These are phyloP conservation scores for Gnaphalium uliginosum DNA, from an alignment of 129 eudicot genomes.

Conservation along the genomic window DNA sequence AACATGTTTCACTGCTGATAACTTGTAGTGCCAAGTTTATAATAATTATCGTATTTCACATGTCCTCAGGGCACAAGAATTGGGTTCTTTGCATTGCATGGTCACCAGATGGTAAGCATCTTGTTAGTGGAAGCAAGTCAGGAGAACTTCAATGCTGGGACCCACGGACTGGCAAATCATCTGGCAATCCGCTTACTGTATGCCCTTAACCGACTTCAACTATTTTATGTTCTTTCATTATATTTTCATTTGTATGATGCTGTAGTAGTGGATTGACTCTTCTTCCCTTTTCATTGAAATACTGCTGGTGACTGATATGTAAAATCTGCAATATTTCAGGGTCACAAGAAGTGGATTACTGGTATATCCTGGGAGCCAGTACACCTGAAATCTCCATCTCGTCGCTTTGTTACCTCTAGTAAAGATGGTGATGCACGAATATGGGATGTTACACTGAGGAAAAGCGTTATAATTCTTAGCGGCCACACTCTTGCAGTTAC, in stretches of 20 bases:
- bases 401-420: conserved; percentile 94
- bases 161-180: conserved; percentile 72
- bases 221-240: background rate
- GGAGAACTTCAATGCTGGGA: conserved; percentile 96
- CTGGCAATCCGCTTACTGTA: conserved; percentile 73
- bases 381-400: conserved; percentile 78
- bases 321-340: conserved; percentile 47
- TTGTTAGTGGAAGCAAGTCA: conserved; percentile 95
- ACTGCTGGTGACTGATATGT: conserved; percentile 12
- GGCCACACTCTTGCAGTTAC: conserved; percentile 98
- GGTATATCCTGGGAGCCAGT: conserved; percentile 97
- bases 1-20: too few relatives aligned
- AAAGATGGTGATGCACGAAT: conserved; percentile 99
- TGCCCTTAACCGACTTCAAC: conserved; percentile 22
- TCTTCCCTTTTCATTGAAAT: background rate
- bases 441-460: conserved; percentile 75
- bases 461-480: conserved; percentile 72
- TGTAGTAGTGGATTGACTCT: background rate
- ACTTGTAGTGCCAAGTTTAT: background rate
- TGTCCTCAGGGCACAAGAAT: conserved; percentile 78
- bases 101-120: conserved; percentile 94
- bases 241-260: background rate
- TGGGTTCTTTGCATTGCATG: conserved; percentile 98
- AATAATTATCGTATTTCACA: background rate
- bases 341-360: conserved; percentile 96